These are phyloP conservation scores for Trametes gibbosa DNA, from an alignment of 768 basidiomycete species.

Conservation along the genomic window DNA sequence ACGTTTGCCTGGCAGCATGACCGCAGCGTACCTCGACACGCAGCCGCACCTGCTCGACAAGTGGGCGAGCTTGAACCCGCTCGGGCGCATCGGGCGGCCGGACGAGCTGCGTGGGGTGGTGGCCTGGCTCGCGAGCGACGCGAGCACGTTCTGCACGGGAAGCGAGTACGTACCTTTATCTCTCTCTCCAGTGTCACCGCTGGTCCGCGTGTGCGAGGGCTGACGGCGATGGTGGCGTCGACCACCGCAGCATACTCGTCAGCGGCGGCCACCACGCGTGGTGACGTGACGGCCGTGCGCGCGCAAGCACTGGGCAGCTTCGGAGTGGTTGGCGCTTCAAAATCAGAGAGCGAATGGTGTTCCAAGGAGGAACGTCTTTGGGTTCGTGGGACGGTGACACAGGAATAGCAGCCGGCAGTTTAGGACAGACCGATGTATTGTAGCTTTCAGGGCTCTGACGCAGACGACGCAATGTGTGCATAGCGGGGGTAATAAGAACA, in stretches of 20 bases:
- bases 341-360: background rate
- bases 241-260: conserved; percentile 49
- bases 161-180: conserved; percentile 63
- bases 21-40: conserved; percentile 64
- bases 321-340: background rate
- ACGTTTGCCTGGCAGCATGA: conserved; percentile 50
- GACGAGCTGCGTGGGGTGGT: conserved; percentile 74
- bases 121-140: conserved; percentile 71
- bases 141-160: conserved; percentile 75
- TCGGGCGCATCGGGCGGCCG: conserved; percentile 66
- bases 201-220: background rate
- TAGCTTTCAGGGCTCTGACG: no score
- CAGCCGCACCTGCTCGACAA: conserved; percentile 61
- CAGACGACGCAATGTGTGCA: no score
- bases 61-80: conserved; percentile 69
- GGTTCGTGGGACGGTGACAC: background rate
- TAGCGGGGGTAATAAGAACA: no score
- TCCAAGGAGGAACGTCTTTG: background rate
- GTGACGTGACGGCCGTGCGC: conserved; percentile 33
- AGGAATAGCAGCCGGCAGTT: background rate
- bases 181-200: background rate
- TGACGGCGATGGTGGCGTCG: conserved; percentile 12
- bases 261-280: conserved; percentile 64
- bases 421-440: background rate
- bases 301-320: background rate